Evolutionary conservation across 1,284 basidiomycete species (phyloP).

Genomic region (Boletus sp.): DNA sequence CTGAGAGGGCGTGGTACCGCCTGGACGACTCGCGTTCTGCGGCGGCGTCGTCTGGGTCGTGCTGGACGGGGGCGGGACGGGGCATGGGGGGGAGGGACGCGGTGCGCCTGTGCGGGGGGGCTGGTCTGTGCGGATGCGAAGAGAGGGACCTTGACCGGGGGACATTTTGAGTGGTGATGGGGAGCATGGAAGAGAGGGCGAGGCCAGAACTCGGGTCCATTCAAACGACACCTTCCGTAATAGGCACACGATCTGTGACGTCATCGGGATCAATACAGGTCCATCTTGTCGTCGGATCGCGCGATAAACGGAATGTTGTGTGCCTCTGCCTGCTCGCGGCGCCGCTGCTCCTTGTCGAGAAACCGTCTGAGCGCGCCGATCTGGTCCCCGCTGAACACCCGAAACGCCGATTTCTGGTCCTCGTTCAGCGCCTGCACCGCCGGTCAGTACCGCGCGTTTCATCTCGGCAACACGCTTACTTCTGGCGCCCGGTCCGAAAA

Average conservation of each 20-base stretch:
- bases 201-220: neutral
- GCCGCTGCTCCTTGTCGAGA: slow-evolving; percentile 64
- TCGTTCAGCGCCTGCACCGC: slow-evolving; percentile 50
- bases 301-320: slow-evolving; percentile 59
- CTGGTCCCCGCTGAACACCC: slow-evolving; percentile 81
- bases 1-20: slow-evolving; percentile 71
- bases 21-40: slow-evolving; percentile 37
- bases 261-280: slow-evolving; percentile 49
- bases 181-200: slow-evolving; percentile 19
- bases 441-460: neutral
- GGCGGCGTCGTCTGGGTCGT: neutral
- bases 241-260: slow-evolving; percentile 20
- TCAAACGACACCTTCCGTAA: neutral
- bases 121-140: neutral
- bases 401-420: slow-evolving; percentile 74
- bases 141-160: slow-evolving; percentile 1
- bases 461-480: slow-evolving; percentile 45
- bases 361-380: slow-evolving; percentile 67
- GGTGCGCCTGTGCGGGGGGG: slow-evolving; percentile 28
- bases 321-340: slow-evolving; percentile 58
- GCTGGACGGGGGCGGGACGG: slow-evolving; percentile 14
- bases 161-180: slow-evolving; percentile 19
- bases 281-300: slow-evolving; percentile 62
- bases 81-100: slow-evolving; percentile 42
- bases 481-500: slow-evolving; percentile 81